phyloP scores from a whole-genome alignment of 2,329 filamentous ascomycete species.

The Colletotrichum musae region DNA sequence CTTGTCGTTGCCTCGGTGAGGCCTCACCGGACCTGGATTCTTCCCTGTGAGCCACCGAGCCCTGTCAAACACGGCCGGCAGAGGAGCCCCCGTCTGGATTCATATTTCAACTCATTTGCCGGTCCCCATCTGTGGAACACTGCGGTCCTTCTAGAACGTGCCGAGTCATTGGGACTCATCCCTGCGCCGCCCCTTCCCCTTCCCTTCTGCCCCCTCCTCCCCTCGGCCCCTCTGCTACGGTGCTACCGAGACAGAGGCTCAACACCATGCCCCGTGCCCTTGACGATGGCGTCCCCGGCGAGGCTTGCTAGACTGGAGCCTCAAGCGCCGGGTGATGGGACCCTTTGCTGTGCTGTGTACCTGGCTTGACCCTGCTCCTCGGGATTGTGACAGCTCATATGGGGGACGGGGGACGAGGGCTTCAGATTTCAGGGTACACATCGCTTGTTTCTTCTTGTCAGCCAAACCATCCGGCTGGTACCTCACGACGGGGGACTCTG shows the following conservation, averaged over 20 bases:
- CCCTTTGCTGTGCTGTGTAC: background rate
- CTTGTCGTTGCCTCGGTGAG: slow-evolving; percentile 25
- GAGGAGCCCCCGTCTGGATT: slow-evolving; percentile 1
- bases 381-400: slow-evolving; percentile 39
- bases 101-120: slow-evolving; percentile 30
- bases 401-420: background rate
- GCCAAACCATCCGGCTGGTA: slow-evolving; percentile 31
- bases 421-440: slow-evolving; percentile 40
- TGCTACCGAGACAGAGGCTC: slow-evolving; percentile 34
- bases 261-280: slow-evolving; percentile 2
- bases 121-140: slow-evolving; percentile 29
- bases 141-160: slow-evolving; percentile 33
- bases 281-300: slow-evolving; percentile 2
- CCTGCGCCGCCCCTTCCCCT: slow-evolving; percentile 1
- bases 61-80: slow-evolving; percentile 28
- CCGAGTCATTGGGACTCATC: slow-evolving; percentile 28
- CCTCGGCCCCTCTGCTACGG: slow-evolving; percentile 22
- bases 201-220: background rate
- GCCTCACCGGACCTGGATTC: slow-evolving; percentile 27
- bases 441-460: slow-evolving; percentile 39
- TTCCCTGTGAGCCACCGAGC: background rate
- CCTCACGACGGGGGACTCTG: slow-evolving; percentile 19
- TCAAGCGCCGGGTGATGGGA: background rate
- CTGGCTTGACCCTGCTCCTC: slow-evolving; percentile 28
- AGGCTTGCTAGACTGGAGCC: slow-evolving; percentile 35